Evolutionary conservation across 306 rosid species (phyloP).

Genomic region (Sicyos edulis): DNA sequence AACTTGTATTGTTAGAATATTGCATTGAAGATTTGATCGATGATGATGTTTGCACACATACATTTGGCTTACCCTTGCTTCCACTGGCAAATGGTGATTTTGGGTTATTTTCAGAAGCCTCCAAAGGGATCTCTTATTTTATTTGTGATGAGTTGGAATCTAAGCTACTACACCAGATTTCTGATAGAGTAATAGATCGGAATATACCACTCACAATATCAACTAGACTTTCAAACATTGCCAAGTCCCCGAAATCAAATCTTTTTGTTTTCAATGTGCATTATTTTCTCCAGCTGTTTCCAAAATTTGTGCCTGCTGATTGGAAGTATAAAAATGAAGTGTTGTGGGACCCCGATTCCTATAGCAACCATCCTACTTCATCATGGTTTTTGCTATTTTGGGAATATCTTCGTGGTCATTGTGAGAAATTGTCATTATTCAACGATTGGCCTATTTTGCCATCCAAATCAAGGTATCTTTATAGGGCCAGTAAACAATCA

Average conservation of each 20-base stretch:
- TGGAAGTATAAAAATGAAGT: conserved; percentile 82
- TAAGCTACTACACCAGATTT: conserved; percentile 50
- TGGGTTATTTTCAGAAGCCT: conserved; percentile 56
- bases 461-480: conserved; percentile 64
- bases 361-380: conserved; percentile 61
- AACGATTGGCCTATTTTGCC: conserved; percentile 96
- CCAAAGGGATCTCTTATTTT: conserved; percentile 63
- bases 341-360: conserved; percentile 64
- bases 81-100: conserved; percentile 88
- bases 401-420: conserved; percentile 59
- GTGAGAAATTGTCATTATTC: conserved; percentile 50
- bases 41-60: conserved; percentile 73
- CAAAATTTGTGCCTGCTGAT: conserved; percentile 68
- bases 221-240: conserved; percentile 70
- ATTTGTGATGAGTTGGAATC: conserved; percentile 76
- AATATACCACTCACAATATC: conserved; percentile 51
- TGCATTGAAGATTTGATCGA: conserved; percentile 90
- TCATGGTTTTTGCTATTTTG: conserved; percentile 78
- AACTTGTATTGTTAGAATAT: conserved; percentile 81
- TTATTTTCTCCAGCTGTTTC: conserved; percentile 60
- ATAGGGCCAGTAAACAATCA: conserved; percentile 56
- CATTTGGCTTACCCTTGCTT: conserved; percentile 61
- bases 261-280: conserved; percentile 46
- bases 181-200: conserved; percentile 61
- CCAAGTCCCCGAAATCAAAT: conserved; percentile 74